Conservation (phyloP, 2,329 filamentous ascomycete species). For the Calonectria crousiana region DNA sequence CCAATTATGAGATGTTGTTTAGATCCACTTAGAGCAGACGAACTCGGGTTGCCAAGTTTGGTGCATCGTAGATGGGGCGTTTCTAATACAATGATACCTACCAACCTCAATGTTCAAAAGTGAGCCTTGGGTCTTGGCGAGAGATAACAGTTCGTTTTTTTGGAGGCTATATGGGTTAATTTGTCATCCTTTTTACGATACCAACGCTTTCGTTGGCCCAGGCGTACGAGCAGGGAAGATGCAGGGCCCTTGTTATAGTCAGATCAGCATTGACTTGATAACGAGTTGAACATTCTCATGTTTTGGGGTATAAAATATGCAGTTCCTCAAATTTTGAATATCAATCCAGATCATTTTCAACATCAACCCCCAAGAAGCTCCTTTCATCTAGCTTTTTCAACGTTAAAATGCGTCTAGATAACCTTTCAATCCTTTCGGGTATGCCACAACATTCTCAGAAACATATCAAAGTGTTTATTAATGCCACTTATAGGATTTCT, state of each 20-base stretch:
- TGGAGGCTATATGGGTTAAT: background rate
- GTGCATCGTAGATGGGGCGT: background rate
- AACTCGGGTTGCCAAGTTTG: background rate
- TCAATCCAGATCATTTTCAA: background rate
- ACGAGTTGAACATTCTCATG: no score
- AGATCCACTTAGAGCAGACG: background rate
- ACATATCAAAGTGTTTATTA: background rate
- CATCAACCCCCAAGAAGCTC: background rate
- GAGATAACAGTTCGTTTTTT: no score
- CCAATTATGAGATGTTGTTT: background rate
- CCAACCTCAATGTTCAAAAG: background rate
- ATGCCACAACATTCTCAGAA: no score
- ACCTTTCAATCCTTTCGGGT: background rate
- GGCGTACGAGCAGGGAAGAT: background rate
- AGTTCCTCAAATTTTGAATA: background rate
- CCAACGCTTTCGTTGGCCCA: background rate
- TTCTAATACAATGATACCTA: background rate
- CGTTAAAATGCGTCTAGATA: background rate
- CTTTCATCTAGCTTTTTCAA: background rate
- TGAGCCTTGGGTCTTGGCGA: background rate
- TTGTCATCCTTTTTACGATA: background rate
- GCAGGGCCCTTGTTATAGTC: background rate
- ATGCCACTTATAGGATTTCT: background rate
- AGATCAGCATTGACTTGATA: no score
- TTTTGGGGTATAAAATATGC: background rate